These are phyloP conservation scores for Calendula officinalis DNA, from an alignment of 129 eudicot species.

Conservation along the genomic window DNA sequence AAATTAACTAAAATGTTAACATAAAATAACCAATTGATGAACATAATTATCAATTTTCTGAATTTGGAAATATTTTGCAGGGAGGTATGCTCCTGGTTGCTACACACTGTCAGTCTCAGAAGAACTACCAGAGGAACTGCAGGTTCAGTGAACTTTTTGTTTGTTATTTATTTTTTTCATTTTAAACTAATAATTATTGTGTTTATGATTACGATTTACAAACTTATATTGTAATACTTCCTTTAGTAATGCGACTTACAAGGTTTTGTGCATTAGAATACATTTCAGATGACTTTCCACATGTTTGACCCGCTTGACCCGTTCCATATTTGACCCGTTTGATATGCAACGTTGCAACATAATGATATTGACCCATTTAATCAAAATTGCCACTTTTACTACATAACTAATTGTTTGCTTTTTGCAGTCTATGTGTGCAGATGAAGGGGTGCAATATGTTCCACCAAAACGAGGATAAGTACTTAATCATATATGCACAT, in stretches of 20 bases:
- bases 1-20: background rate
- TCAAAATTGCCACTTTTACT: background rate
- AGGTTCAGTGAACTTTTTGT: slow-evolving; percentile 41
- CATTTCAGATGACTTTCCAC: background rate
- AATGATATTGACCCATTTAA: background rate
- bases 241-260: background rate
- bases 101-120: slow-evolving; percentile 96
- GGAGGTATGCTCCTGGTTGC: slow-evolving; percentile 78
- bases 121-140: slow-evolving; percentile 72
- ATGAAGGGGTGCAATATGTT: slow-evolving; percentile 53
- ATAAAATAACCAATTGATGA: too few species aligned
- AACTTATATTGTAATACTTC: background rate
- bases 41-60: background rate
- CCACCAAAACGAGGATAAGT: slow-evolving; percentile 65
- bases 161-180: background rate
- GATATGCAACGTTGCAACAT: background rate
- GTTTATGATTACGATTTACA: background rate
- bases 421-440: slow-evolving; percentile 64
- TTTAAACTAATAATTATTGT: background rate
- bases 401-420: slow-evolving; percentile 5
- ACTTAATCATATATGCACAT: slow-evolving; percentile 3
- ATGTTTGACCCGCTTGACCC: background rate
- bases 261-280: background rate
- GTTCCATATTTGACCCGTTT: background rate
- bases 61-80: slow-evolving; percentile 42